phyloP scores from a whole-genome alignment of 306 rosid species.

The Sophora flavescens region DNA sequence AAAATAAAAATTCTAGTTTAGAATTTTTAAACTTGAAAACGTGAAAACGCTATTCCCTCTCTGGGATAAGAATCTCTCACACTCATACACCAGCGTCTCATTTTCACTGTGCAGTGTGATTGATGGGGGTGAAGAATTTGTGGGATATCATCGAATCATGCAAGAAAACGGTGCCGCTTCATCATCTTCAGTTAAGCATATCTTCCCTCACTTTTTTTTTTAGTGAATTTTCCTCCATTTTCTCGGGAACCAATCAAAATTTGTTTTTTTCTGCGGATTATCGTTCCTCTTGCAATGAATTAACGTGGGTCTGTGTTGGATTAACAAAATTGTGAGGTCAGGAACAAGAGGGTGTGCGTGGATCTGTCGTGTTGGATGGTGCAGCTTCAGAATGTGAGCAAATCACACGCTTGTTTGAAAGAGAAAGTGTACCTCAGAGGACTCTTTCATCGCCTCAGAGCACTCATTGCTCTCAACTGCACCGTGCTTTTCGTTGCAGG shows the following conservation, averaged over 20 bases:
- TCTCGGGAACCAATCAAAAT: neutral
- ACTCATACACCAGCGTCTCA: slow-evolving; percentile 8
- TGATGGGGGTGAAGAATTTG: slow-evolving; percentile 80
- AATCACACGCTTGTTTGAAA: slow-evolving; percentile 58
- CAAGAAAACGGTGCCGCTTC: slow-evolving; percentile 87
- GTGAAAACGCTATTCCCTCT: slow-evolving; percentile 4
- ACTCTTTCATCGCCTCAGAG: slow-evolving; percentile 83
- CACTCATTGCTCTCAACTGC: slow-evolving; percentile 83
- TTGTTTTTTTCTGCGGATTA: neutral
- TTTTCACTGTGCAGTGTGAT: slow-evolving; percentile 48
- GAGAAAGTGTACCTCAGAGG: slow-evolving; percentile 71
- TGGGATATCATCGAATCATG: slow-evolving; percentile 89
- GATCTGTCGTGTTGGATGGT: slow-evolving; percentile 93
- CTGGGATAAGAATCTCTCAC: neutral
- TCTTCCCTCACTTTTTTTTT: neutral
- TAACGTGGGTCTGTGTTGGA: slow-evolving; percentile 37
- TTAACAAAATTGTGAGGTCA: slow-evolving; percentile 38
- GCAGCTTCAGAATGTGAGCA: slow-evolving; percentile 74
- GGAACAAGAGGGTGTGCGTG: slow-evolving; percentile 87
- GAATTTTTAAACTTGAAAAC: too few relatives aligned
- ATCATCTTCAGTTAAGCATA: slow-evolving; percentile 64
- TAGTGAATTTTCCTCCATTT: neutral
- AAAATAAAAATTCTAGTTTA: too few relatives aligned
- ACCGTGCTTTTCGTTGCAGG: slow-evolving; percentile 74
- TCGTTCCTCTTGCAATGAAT: slow-evolving; percentile 12